These are phyloP conservation scores for Orbilia oligospora DNA, from an alignment of 2,329 filamentous ascomycete species.

Conservation along the genomic window DNA sequence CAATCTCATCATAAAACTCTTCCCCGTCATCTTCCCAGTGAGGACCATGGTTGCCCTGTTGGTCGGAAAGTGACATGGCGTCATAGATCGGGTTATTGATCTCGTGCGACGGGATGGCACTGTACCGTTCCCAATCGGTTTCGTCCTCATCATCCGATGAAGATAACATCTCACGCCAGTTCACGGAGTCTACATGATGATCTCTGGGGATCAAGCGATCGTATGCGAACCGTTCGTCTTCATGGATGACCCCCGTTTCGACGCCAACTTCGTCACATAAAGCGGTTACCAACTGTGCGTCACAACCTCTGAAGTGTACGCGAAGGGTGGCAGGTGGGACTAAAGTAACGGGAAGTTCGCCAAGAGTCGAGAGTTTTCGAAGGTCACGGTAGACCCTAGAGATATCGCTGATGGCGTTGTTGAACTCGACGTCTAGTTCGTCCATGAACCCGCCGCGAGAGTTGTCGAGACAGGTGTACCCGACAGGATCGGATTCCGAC, in stretches of 20 bases:
- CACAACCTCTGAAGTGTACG: slow-evolving; percentile 91
- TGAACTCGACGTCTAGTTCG: slow-evolving; percentile 88
- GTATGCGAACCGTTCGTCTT: slow-evolving; percentile 73
- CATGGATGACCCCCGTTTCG: slow-evolving; percentile 80
- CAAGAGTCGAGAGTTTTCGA: slow-evolving; percentile 80
- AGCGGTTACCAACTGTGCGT: slow-evolving; percentile 82
- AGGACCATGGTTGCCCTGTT: slow-evolving; percentile 7
- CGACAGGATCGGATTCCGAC: slow-evolving; percentile 75
- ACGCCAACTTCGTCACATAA: slow-evolving; percentile 91
- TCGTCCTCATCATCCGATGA: slow-evolving; percentile 42
- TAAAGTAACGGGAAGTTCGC: slow-evolving; percentile 85
- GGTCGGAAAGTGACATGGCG: slow-evolving; percentile 45
- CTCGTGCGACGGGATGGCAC: slow-evolving; percentile 55
- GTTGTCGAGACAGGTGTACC: slow-evolving; percentile 78
- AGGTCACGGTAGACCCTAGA: slow-evolving; percentile 84
- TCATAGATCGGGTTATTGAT: slow-evolving; percentile 54
- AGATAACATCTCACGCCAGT: slow-evolving; percentile 60
- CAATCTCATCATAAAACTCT: slow-evolving; percentile 53
- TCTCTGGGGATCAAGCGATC: slow-evolving; percentile 45
- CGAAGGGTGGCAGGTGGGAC: slow-evolving; percentile 77
- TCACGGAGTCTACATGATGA: slow-evolving; percentile 28
- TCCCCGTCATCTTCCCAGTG: slow-evolving; percentile 44
- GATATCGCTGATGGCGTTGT: slow-evolving; percentile 85
- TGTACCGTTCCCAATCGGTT: slow-evolving; percentile 55
- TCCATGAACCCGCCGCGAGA: slow-evolving; percentile 81